phyloP scores from a whole-genome alignment of 805 yeast species.

The Pichia scutulata region DNA sequence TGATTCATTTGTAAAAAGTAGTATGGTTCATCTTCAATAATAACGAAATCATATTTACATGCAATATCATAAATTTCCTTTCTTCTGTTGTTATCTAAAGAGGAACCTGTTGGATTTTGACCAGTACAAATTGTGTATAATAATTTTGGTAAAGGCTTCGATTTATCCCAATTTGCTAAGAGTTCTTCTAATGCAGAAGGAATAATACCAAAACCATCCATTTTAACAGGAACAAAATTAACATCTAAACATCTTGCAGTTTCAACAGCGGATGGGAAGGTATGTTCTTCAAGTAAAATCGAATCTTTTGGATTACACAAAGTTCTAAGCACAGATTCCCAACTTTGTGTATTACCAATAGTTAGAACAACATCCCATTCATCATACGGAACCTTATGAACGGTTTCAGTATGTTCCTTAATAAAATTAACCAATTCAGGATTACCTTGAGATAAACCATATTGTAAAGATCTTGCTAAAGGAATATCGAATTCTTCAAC shows the following conservation, averaged over 20 bases:
- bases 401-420: conserved; percentile 61
- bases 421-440: conserved; percentile 60
- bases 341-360: conserved; percentile 85
- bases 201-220: conserved; percentile 60
- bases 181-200: conserved; percentile 48
- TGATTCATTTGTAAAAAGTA: conserved; percentile 90
- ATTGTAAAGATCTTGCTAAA: conserved; percentile 81
- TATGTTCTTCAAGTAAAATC: conserved; percentile 66
- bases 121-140: conserved; percentile 93
- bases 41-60: conserved; percentile 75
- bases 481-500: conserved; percentile 54
- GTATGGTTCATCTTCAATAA: conserved; percentile 96
- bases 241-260: conserved; percentile 57
- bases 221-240: conserved; percentile 53
- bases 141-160: conserved; percentile 65
- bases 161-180: conserved; percentile 52
- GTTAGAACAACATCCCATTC: conserved; percentile 72
- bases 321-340: conserved; percentile 76
- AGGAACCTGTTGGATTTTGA: conserved; percentile 96
- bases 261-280: conserved; percentile 69
- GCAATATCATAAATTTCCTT: conserved; percentile 67
- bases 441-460: conserved; percentile 81
- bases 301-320: conserved; percentile 53
- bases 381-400: conserved; percentile 44
- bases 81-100: conserved; percentile 72